These are phyloP conservation scores for Cryphonectria carpinicola DNA, from an alignment of 2,329 filamentous ascomycete genomes.

Conservation along the genomic window DNA sequence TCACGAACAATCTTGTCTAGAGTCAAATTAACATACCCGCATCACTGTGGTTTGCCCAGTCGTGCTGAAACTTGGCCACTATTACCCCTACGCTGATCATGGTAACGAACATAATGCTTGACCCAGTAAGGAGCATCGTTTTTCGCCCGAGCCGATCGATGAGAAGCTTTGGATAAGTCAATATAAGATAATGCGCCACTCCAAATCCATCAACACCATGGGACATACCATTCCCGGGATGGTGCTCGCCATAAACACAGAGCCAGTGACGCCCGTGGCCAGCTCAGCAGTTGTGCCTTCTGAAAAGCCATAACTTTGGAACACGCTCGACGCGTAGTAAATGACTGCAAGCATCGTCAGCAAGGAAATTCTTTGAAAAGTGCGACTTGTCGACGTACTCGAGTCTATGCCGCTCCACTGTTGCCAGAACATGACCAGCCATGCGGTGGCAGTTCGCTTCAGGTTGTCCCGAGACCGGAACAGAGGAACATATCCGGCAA, in stretches of 20 bases:
- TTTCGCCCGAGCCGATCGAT: conserved; percentile 48
- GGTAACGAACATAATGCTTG: conserved; percentile 43
- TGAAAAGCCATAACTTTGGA: conserved; percentile 28
- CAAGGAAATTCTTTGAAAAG: no score
- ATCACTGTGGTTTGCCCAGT: conserved; percentile 41
- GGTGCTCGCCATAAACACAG: conserved; percentile 39
- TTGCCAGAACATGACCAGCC: conserved; percentile 53
- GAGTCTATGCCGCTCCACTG: conserved; percentile 50
- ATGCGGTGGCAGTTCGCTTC: conserved; percentile 48
- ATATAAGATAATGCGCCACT: background rate
- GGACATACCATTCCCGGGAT: conserved; percentile 28
- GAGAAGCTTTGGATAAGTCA: conserved; percentile 56
- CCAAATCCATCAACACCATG: background rate
- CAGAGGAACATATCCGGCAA: conserved; percentile 55
- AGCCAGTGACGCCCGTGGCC: conserved; percentile 41
- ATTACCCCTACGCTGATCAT: conserved; percentile 47
- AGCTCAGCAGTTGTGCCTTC: conserved; percentile 39
- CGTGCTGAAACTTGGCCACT: conserved; percentile 42
- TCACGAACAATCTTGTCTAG: background rate
- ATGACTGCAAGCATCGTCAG: conserved; percentile 11
- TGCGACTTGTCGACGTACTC: conserved; percentile 18
- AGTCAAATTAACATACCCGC: conserved; percentile 29
- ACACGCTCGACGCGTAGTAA: conserved; percentile 29
- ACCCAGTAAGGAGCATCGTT: conserved; percentile 43
- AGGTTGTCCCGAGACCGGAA: conserved; percentile 54